Evolutionary conservation across 352 stramenopile genomes (phyloP).

Genomic region (Globisporangium echinulatum): DNA sequence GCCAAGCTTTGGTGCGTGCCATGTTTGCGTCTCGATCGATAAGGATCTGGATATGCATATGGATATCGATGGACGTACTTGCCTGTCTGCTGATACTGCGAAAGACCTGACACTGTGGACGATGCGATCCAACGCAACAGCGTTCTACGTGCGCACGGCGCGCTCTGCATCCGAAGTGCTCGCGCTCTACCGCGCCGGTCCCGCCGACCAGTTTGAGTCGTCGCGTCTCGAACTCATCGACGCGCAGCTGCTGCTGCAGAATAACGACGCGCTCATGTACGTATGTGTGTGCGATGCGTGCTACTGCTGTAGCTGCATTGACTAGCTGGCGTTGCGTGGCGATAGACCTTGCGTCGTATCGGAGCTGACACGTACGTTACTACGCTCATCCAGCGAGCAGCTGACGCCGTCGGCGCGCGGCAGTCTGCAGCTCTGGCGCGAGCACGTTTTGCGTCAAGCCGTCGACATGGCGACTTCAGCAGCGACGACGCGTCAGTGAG

Average conservation of each 20-base stretch:
- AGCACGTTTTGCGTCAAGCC: not conserved
- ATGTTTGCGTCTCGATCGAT: too few species aligned
- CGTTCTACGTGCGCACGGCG: conserved; percentile 48
- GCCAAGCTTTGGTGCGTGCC: conserved; percentile 73
- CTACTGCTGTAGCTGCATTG: too few species aligned
- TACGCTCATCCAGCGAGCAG: not conserved
- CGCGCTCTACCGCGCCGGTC: conserved; percentile 35
- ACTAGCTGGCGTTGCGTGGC: too few species aligned
- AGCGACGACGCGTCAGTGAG: too few species aligned
- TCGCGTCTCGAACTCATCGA: conserved; percentile 43
- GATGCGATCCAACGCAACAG: conserved; percentile 14
- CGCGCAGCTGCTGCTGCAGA: conserved; percentile 21
- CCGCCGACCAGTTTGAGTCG: conserved; percentile 54
- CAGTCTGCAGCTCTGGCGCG: not conserved
- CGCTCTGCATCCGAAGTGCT: conserved; percentile 27
- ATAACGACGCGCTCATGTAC: conserved; percentile 21
- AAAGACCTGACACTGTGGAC: not conserved
- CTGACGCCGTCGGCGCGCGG: not conserved
- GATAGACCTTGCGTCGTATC: too few species aligned
- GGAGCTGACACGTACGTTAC: too few species aligned
- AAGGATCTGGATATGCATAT: not conserved
- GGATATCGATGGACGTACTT: not conserved
- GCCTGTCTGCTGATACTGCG: not conserved
- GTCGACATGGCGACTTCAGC: too few species aligned
- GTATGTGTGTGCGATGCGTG: not conserved